These are phyloP conservation scores for Carpinus viminea DNA, from an alignment of 306 rosid species.

Conservation along the genomic window DNA sequence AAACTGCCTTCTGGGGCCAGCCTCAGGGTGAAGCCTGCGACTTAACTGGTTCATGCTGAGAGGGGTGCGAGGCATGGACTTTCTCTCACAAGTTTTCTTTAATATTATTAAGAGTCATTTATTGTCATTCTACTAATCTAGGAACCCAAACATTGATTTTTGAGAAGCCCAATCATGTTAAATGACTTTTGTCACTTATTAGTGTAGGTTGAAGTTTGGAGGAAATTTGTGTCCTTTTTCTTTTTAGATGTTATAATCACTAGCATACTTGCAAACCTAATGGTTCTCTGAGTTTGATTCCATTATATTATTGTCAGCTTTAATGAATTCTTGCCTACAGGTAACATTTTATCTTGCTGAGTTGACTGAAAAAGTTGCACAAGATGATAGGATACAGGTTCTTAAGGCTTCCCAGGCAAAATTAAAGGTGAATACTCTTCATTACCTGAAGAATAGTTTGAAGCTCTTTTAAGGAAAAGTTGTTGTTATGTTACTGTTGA, in stretches of 20 bases:
- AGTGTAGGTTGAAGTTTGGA: too few species aligned
- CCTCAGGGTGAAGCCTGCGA: too few species aligned
- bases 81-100: too few species aligned
- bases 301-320: not conserved
- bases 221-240: too few species aligned
- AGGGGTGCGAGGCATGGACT: too few species aligned
- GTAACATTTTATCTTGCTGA: constrained; percentile 91
- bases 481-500: constrained; percentile 9
- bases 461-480: not conserved
- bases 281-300: not conserved
- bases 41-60: too few species aligned
- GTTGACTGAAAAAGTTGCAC: constrained; percentile 74
- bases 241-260: not conserved
- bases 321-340: constrained; percentile 39
- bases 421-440: constrained; percentile 59
- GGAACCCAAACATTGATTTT: too few species aligned
- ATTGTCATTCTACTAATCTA: too few species aligned
- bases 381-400: constrained; percentile 72
- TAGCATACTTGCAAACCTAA: not conserved
- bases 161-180: too few species aligned
- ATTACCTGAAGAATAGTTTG: not conserved
- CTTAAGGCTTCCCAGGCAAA: constrained; percentile 74
- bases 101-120: too few species aligned
- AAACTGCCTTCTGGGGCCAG: too few species aligned
- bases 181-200: too few species aligned